A percentile compares a stretch with the other conserved stretches of the same genome.
These are phyloP conservation scores for Penicillium pancosmium DNA, from an alignment of 495 filamentous ascomycete species.

Conservation along the genomic window DNA sequence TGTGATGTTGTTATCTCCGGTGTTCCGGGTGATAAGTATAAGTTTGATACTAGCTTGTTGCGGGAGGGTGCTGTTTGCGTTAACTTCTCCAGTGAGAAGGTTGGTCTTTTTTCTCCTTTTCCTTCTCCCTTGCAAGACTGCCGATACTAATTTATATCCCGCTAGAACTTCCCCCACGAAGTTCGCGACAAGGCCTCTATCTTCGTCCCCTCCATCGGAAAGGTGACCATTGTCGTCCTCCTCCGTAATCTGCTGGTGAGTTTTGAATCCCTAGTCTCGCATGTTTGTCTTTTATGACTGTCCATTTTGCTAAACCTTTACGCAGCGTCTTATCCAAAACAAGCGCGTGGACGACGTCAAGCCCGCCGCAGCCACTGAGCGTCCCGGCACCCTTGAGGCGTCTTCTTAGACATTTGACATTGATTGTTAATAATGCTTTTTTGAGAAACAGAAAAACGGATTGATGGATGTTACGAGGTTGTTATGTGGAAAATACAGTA, in stretches of 20 bases:
- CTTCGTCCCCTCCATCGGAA: slow-evolving; percentile 94
- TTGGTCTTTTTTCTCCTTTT: slow-evolving; percentile 27
- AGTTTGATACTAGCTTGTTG: slow-evolving; percentile 80
- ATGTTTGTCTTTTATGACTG: not conserved
- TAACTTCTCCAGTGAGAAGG: slow-evolving; percentile 94
- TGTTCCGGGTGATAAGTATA: slow-evolving; percentile 84
- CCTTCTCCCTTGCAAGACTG: not conserved
- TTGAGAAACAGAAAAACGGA: slow-evolving; percentile 18
- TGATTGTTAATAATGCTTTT: not conserved
- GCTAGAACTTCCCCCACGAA: slow-evolving; percentile 79
- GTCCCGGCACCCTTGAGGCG: slow-evolving; percentile 47
- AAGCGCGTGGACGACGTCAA: slow-evolving; percentile 46
- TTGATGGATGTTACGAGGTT: slow-evolving; percentile 6
- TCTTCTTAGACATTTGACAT: slow-evolving; percentile 18
- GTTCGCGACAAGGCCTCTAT: slow-evolving; percentile 95
- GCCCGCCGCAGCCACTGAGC: slow-evolving; percentile 48
- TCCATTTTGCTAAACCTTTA: slow-evolving; percentile 6
- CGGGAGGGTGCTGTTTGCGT: slow-evolving; percentile 92
- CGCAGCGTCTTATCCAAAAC: slow-evolving; percentile 56
- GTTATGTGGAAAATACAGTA: slow-evolving; percentile 2
- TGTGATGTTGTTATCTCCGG: slow-evolving; percentile 95
- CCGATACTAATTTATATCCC: slow-evolving; percentile 6
- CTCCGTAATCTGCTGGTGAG: slow-evolving; percentile 85
- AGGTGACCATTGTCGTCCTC: slow-evolving; percentile 93
- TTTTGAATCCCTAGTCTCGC: slow-evolving; percentile 11